phyloP scores from a whole-genome alignment of 495 filamentous ascomycete genomes.

The Tuber microsphaerosporum region DNA sequence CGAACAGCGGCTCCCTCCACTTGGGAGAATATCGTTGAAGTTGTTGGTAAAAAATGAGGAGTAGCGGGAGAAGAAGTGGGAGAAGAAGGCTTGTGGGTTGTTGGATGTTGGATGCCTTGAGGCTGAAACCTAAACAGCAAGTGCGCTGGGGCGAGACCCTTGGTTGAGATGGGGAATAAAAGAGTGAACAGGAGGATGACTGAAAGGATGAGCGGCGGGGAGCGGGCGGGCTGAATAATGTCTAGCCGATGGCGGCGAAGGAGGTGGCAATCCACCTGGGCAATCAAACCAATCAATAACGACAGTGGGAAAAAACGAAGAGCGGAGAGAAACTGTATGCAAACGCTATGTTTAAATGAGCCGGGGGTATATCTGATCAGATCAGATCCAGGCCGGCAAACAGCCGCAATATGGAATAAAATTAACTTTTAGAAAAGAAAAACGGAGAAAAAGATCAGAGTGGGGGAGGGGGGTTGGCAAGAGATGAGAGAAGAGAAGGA shows the following conservation, averaged over 20 bases:
- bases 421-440: conserved; percentile 3
- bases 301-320: conserved; percentile 26
- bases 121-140: conserved; percentile 5
- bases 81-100: neutral
- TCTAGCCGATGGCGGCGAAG: conserved; percentile 2
- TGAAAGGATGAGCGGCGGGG: conserved; percentile 4
- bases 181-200: neutral
- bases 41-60: conserved; percentile 4
- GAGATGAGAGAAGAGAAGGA: neutral
- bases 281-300: conserved; percentile 7
- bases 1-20: neutral
- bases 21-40: neutral
- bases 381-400: conserved; percentile 4
- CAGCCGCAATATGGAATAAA: neutral
- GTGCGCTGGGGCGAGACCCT: neutral
- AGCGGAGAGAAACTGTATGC: conserved; percentile 28
- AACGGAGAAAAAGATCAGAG: neutral
- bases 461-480: neutral
- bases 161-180: neutral
- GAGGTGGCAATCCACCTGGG: neutral
- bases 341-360: conserved; percentile 28
- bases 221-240: conserved; percentile 2
- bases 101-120: conserved; percentile 5
- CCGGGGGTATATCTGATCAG: conserved; percentile 33
- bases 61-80: neutral